phyloP scores from a whole-genome alignment of 1,284 basidiomycete species.

The Ustanciosporium gigantosporum region DNA sequence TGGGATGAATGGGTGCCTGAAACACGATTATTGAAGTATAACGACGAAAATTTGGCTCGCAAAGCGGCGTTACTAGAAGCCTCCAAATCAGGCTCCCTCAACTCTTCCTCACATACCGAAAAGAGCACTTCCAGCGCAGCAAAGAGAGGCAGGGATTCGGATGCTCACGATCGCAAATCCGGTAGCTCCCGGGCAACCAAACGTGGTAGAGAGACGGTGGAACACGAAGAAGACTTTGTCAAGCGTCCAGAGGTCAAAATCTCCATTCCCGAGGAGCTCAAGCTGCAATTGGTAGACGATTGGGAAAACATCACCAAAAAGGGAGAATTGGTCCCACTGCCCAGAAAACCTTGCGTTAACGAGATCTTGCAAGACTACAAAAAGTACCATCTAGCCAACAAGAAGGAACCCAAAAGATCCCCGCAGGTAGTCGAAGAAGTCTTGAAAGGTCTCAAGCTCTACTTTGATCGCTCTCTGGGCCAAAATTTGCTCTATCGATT shows the following conservation, averaged over 20 bases:
- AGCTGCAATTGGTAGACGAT: slow-evolving; percentile 89
- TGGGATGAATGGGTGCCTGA: slow-evolving; percentile 99
- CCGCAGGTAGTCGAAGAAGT: slow-evolving; percentile 73
- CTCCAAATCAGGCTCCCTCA: slow-evolving; percentile 57
- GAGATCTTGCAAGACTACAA: slow-evolving; percentile 77
- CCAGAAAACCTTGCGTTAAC: slow-evolving; percentile 78
- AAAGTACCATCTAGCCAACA: slow-evolving; percentile 28
- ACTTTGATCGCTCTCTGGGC: slow-evolving; percentile 89
- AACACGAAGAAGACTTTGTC: slow-evolving; percentile 64
- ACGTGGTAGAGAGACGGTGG: slow-evolving; percentile 30
- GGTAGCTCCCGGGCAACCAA: slow-evolving; percentile 12
- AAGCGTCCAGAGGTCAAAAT: slow-evolving; percentile 89
- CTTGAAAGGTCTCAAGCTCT: slow-evolving; percentile 82
- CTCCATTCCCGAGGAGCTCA: slow-evolving; percentile 83
- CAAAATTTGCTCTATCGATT: slow-evolving; percentile 90
- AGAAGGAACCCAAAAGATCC: slow-evolving; percentile 54
- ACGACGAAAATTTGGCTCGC: slow-evolving; percentile 79
- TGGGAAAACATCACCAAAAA: slow-evolving; percentile 98
- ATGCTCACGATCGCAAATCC: slow-evolving; percentile 6
- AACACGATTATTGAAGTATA: slow-evolving; percentile 79
- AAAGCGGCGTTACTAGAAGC: slow-evolving; percentile 66
- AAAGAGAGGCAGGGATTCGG: slow-evolving; percentile 4
- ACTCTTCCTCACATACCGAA: slow-evolving; percentile 7
- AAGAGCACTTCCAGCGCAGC: not conserved
- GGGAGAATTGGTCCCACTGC: slow-evolving; percentile 80